Conservation (phyloP, 108 stramenopile genomes). For the Aurantiochytrium sp. region DNA sequence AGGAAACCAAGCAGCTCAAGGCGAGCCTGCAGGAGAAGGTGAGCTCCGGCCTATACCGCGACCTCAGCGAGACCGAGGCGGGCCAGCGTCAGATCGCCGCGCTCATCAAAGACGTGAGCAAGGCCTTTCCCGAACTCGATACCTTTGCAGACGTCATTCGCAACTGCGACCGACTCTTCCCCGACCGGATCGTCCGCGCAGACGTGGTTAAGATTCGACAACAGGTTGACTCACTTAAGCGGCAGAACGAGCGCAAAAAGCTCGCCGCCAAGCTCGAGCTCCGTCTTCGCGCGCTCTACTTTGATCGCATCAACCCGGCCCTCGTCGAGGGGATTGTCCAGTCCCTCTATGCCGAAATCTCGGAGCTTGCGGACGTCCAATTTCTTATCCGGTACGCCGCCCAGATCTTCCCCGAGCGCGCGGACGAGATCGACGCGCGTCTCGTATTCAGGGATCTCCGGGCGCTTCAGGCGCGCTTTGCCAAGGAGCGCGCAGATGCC, state of each 20-base stretch:
- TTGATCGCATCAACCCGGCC: conserved; percentile 13
- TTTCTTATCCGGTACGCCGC: neutral
- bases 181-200: neutral
- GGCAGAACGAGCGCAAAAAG: neutral
- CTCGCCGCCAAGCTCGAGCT: conserved; percentile 19
- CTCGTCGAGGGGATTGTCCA: conserved; percentile 2
- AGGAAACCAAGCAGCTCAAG: neutral
- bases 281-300: neutral
- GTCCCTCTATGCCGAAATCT: neutral
- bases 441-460: neutral
- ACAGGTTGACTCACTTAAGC: neutral
- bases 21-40: neutral
- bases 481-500: neutral
- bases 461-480: neutral
- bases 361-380: neutral
- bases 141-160: neutral
- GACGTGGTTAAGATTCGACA: neutral
- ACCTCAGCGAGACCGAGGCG: neutral
- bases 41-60: neutral
- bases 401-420: neutral
- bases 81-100: neutral
- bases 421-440: neutral
- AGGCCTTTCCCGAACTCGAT: neutral
- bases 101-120: neutral
- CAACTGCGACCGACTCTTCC: conserved; percentile 10